These are phyloP conservation scores for Clitopilus passeckerianus DNA, from an alignment of 768 basidiomycete genomes.

Conservation along the genomic window DNA sequence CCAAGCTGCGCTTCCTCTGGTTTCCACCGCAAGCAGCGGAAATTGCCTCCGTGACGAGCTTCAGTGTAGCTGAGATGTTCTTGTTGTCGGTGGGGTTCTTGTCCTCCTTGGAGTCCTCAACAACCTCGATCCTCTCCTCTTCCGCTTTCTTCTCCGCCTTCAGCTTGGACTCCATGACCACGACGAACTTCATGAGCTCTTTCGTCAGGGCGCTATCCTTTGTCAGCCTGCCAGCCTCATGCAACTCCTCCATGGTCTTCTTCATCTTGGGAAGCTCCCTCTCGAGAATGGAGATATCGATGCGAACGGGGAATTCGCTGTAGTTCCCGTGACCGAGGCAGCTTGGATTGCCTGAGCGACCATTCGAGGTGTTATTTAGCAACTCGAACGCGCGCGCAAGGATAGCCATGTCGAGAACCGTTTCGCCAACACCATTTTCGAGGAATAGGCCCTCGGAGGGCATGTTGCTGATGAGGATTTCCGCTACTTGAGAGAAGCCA, in stretches of 20 bases:
- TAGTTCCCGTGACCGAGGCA: constrained; percentile 1
- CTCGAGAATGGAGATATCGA: constrained; percentile 13
- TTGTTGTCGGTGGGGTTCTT: constrained; percentile 6
- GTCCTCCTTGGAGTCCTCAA: constrained; percentile 5
- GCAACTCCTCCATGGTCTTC: constrained; percentile 17
- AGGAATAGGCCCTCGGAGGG: constrained; percentile 33
- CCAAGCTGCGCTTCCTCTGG: constrained; percentile 17
- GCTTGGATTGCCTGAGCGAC: background rate
- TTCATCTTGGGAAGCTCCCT: constrained; percentile 19
- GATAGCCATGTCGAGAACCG: constrained; percentile 30
- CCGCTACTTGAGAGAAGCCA: constrained; percentile 27
- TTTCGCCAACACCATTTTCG: constrained; percentile 49
- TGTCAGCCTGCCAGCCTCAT: constrained; percentile 16
- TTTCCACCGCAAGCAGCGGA: constrained; percentile 2
- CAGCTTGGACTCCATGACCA: constrained; percentile 22
- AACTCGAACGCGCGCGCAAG: constrained; percentile 17
- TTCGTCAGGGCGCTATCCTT: constrained; percentile 14
- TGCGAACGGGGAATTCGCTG: constrained; percentile 8
- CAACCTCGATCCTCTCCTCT: constrained; percentile 4
- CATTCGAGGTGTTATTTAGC: constrained; percentile 7
- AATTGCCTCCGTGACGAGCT: constrained; percentile 13
- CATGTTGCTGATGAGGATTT: constrained; percentile 30
- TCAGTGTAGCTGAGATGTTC: constrained; percentile 12
- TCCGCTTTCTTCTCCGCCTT: constrained; percentile 12
- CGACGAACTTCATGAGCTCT: constrained; percentile 20